phyloP scores from a whole-genome alignment of 2,329 filamentous ascomycete species.

The Ascochyta rabiei region DNA sequence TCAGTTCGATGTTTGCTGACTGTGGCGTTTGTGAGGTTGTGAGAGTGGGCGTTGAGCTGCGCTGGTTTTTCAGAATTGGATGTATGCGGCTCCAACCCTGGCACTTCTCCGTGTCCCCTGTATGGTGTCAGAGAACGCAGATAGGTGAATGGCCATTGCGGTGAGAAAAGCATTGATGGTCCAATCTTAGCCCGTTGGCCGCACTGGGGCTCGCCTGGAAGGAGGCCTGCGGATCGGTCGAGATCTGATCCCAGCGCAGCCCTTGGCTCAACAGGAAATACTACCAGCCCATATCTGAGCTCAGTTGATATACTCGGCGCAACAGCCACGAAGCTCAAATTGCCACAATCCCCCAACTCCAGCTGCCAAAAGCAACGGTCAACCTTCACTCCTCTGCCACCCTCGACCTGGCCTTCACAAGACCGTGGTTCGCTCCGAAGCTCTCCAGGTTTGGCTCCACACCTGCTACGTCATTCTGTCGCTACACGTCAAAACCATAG shows the following conservation, averaged over 20 bases:
- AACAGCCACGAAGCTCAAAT: constrained; percentile 7
- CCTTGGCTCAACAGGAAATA: constrained; percentile 42
- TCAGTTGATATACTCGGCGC: constrained; percentile 3
- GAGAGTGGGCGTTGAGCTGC: neutral
- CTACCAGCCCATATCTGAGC: constrained; percentile 12
- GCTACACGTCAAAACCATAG: constrained; percentile 22
- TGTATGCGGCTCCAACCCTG: neutral
- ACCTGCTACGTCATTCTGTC: constrained; percentile 33
- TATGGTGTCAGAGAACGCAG: constrained; percentile 4
- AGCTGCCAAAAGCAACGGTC: constrained; percentile 3
- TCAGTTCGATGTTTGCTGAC: constrained; percentile 7
- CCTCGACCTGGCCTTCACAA: constrained; percentile 3
- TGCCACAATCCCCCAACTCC: neutral
- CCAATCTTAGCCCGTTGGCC: constrained; percentile 19
- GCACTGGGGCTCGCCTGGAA: constrained; percentile 19
- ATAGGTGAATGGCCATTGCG: constrained; percentile 15
- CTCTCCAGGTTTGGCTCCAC: constrained; percentile 18
- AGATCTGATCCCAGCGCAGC: constrained; percentile 31
- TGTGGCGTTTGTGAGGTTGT: constrained; percentile 1
- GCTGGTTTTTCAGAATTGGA: neutral
- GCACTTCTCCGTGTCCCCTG: constrained; percentile 12
- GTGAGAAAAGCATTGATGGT: constrained; percentile 22
- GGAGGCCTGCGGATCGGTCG: constrained; percentile 25
- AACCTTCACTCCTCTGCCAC: neutral
- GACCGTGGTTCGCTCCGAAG: constrained; percentile 5